Base-by-base conservation (phyloP, 2,329 filamentous ascomycete species). In the Pyrenophora teres region DNA sequence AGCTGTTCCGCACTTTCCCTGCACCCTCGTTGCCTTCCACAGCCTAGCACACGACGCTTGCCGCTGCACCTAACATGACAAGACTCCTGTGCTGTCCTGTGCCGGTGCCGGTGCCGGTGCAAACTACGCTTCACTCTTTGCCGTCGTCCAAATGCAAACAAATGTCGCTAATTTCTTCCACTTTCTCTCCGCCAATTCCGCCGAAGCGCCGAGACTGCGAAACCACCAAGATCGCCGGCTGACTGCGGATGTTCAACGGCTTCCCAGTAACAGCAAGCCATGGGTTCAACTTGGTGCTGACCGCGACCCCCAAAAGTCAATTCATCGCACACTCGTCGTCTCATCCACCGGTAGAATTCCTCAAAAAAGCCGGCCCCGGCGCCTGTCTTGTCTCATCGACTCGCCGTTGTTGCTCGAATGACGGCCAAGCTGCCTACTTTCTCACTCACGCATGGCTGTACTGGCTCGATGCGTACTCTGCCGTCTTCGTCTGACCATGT, bases 391-490 rank as follows among this genome's bases (percentile, higher is more conserved):
- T 37, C 46, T 47, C 44, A 50, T 47, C 52, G 27, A 21, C 37
- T 50, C 35, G 30, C 40, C 46, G 50, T 46, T 21, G 42, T 52
- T 39, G 35, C 36, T 32, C 36, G 19, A 43, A 16, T 18, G 33
- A 39, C 39, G 18, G 50, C 36, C 36, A 44, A 35, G 13, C 32
- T 32, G 40, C 25, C 43, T 9, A 4, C 9, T 30, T 12, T 30
- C 25, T 27, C 21, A 32, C 50, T 43, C 45, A 64, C 32, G 57
- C 46, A 27, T 62, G 55, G 30, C 40, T 61, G 54, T 66, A 64
- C 31, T 65, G 62, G 23, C 53, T 59, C 15, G 63, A 56, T 27
- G 56, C 47, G 39, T 62, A 62, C 36, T 54, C 52, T 38, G 45
- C 50, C 16, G 57, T 57, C 31, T 57, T 57, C 43, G 57, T 31